These are phyloP conservation scores for Phytophthora niederhauseri DNA, from an alignment of 352 stramenopile genomes.

Conservation along the genomic window DNA sequence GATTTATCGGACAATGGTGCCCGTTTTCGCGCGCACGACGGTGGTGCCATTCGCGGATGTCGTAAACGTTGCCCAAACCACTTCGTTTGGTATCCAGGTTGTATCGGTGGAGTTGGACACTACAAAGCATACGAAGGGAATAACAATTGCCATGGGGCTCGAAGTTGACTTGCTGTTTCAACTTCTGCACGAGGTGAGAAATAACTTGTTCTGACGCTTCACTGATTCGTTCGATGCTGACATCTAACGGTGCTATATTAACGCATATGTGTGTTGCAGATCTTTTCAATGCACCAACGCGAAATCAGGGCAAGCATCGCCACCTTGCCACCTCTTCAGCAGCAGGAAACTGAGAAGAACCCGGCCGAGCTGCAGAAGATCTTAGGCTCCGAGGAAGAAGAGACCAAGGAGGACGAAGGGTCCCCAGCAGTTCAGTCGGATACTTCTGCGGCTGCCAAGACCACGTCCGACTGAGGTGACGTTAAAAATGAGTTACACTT, in stretches of 20 bases:
- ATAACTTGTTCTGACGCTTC: background rate
- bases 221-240: background rate
- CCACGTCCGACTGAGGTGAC: slow-evolving; percentile 11
- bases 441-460: slow-evolving; percentile 2
- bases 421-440: slow-evolving; percentile 3
- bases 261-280: slow-evolving; percentile 28
- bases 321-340: slow-evolving; percentile 34
- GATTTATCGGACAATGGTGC: slow-evolving; percentile 81
- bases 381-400: slow-evolving; percentile 62
- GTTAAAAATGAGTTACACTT: background rate
- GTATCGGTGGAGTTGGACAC: slow-evolving; percentile 54
- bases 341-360: slow-evolving; percentile 49
- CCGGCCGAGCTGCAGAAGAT: slow-evolving; percentile 55
- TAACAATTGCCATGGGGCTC: slow-evolving; percentile 79
- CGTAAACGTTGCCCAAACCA: slow-evolving; percentile 54
- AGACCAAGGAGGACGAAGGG: slow-evolving; percentile 55
- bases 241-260: background rate
- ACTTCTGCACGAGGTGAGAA: slow-evolving; percentile 61
- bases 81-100: slow-evolving; percentile 71
- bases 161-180: slow-evolving; percentile 81
- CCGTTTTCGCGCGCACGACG: slow-evolving; percentile 71
- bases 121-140: slow-evolving; percentile 46
- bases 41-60: slow-evolving; percentile 69
- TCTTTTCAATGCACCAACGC: slow-evolving; percentile 63
- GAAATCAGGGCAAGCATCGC: slow-evolving; percentile 19